A percentile compares a stretch with the other conserved stretches of the same genome.
These are phyloP conservation scores for Omphalotus olearius DNA, from an alignment of 1,284 basidiomycete genomes.

Conservation along the genomic window DNA sequence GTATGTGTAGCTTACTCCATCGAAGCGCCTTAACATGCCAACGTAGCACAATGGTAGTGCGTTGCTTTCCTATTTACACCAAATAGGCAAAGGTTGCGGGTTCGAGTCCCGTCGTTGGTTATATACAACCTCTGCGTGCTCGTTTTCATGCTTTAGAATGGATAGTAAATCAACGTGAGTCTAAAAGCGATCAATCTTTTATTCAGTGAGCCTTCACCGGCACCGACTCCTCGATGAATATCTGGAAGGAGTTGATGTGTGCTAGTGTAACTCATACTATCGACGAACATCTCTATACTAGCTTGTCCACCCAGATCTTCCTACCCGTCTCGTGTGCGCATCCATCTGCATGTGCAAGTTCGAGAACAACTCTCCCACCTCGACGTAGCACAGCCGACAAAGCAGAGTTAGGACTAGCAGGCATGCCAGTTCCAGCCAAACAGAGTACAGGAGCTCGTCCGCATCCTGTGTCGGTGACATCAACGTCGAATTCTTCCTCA, in stretches of 20 bases:
- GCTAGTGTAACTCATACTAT: neutral
- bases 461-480: slow-evolving; percentile 10
- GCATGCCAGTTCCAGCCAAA: slow-evolving; percentile 32
- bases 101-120: slow-evolving; percentile 12
- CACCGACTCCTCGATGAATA: too few species aligned
- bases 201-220: too few species aligned
- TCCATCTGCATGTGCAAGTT: slow-evolving; percentile 26
- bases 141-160: too few species aligned
- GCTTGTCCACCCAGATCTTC: slow-evolving; percentile 10
- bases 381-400: neutral
- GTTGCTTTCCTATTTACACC: slow-evolving; percentile 3
- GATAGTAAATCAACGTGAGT: too few species aligned
- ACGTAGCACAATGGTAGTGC: slow-evolving; percentile 8
- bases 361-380: slow-evolving; percentile 7
- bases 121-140: neutral
- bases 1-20: too few species aligned
- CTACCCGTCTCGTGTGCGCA: slow-evolving; percentile 35
- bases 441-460: slow-evolving; percentile 39
- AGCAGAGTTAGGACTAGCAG: neutral
- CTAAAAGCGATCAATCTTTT: too few species aligned
- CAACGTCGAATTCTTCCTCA: slow-evolving; percentile 30
- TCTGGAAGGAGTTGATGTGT: neutral
- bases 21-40: neutral
- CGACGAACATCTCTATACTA: neutral
- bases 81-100: slow-evolving; percentile 10